These are phyloP conservation scores for Trametes elegans DNA, from an alignment of 768 basidiomycete species.

Conservation along the genomic window DNA sequence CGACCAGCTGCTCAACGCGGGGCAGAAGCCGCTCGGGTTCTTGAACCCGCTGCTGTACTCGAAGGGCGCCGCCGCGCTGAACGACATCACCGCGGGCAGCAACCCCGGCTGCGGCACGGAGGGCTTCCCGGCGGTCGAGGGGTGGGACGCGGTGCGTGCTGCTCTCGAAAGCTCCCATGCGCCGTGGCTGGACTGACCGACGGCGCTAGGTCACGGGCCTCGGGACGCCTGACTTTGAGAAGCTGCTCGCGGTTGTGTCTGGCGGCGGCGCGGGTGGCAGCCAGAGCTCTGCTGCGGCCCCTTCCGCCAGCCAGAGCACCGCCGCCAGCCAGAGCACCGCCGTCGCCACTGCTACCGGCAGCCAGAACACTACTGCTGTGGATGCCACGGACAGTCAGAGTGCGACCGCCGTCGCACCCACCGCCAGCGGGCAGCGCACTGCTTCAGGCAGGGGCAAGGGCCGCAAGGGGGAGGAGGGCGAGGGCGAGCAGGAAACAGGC, in stretches of 20 bases:
- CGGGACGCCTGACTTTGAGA: slow-evolving; percentile 60
- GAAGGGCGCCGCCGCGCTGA: slow-evolving; percentile 24
- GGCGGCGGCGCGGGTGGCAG: slow-evolving; percentile 8
- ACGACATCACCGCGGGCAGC: slow-evolving; percentile 28
- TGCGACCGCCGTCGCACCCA: not conserved
- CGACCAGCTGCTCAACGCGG: slow-evolving; percentile 31
- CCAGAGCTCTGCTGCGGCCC: no score
- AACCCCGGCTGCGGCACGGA: slow-evolving; percentile 31
- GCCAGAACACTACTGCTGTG: not conserved
- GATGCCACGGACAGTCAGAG: not conserved
- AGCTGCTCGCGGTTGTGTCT: slow-evolving; percentile 18
- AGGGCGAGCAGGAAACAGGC: slow-evolving; percentile 1
- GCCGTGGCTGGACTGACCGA: not conserved
- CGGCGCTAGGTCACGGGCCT: slow-evolving; percentile 55
- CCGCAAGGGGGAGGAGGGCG: not conserved
- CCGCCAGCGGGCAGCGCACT: not conserved
- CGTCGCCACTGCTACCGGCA: not conserved
- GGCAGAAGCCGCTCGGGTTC: slow-evolving; percentile 34
- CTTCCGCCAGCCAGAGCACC: not conserved
- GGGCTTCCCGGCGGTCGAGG: slow-evolving; percentile 32
- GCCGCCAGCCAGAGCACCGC: not conserved
- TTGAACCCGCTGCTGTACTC: slow-evolving; percentile 30
- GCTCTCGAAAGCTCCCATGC: not conserved
- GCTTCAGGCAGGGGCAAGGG: not conserved
- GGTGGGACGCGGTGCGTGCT: slow-evolving; percentile 33